phyloP scores from a whole-genome alignment of 2,329 filamentous ascomycete genomes.

The Aspergillus ustus region DNA sequence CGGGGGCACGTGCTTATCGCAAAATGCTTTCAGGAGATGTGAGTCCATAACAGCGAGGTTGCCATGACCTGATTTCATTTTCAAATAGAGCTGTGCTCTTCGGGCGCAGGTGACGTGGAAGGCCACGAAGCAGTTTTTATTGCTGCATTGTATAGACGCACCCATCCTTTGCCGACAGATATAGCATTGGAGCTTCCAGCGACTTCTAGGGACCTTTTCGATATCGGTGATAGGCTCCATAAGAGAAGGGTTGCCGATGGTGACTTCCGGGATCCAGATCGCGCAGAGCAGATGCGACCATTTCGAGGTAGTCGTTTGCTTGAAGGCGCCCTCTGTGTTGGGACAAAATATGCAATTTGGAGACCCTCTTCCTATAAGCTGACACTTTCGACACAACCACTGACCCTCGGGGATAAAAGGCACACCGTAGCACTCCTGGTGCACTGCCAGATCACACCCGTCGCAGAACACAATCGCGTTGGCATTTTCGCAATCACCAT shows the following conservation, averaged over 20 bases:
- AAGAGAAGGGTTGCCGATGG: slow-evolving; percentile 91
- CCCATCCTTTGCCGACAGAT: slow-evolving; percentile 98
- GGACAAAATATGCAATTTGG: slow-evolving; percentile 98
- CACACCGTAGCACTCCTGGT: slow-evolving; percentile 98
- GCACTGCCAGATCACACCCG: slow-evolving; percentile 94
- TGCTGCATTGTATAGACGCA: slow-evolving; percentile 96
- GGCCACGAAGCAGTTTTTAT: slow-evolving; percentile 94
- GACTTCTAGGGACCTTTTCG: slow-evolving; percentile 91
- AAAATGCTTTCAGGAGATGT: slow-evolving; percentile 89
- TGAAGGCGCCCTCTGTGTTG: slow-evolving; percentile 96
- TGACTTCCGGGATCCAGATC: slow-evolving; percentile 98
- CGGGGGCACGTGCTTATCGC: slow-evolving; percentile 88
- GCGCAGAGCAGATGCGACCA: slow-evolving; percentile 97
- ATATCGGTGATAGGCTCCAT: slow-evolving; percentile 99
- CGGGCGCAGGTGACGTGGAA: slow-evolving; percentile 97
- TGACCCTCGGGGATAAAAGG: slow-evolving; percentile 98
- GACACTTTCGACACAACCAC: slow-evolving; percentile 96
- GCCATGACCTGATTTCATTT: slow-evolving; percentile 93
- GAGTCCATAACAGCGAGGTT: slow-evolving; percentile 77
- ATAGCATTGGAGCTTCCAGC: slow-evolving; percentile 94
- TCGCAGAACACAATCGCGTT: slow-evolving; percentile 99
- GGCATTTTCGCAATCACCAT: slow-evolving; percentile 99
- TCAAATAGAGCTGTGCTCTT: slow-evolving; percentile 82
- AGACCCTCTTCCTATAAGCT: slow-evolving; percentile 88
- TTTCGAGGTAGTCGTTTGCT: slow-evolving; percentile 93